phyloP scores from a whole-genome alignment of 257 asterid species.

The Coffea canephora region DNA sequence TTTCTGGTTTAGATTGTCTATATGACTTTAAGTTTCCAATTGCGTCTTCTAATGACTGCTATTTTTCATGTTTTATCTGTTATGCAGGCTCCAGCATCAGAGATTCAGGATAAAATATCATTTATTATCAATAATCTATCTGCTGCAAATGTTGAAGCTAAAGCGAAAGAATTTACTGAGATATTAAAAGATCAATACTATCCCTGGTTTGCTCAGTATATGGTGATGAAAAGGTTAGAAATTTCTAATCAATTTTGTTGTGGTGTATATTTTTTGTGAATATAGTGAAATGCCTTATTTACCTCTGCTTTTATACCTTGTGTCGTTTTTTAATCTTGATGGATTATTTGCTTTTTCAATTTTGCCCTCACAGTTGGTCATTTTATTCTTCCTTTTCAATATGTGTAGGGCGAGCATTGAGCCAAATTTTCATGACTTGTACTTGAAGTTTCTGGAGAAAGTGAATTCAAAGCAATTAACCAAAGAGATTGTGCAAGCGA shows the following conservation, averaged over 20 bases:
- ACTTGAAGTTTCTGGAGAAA: conserved; percentile 92
- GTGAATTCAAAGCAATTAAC: conserved; percentile 68
- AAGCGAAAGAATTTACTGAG: conserved; percentile 84
- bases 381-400: conserved; percentile 13
- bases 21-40: neutral
- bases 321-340: neutral
- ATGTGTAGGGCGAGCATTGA: conserved; percentile 89
- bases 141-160: conserved; percentile 75
- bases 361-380: conserved; percentile 7
- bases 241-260: neutral
- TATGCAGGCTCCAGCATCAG: conserved; percentile 87
- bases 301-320: neutral
- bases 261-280: neutral
- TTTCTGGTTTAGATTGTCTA: neutral
- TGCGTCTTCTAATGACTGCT: neutral
- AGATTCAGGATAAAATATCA: conserved; percentile 90
- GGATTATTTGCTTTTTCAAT: neutral
- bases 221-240: conserved; percentile 93
- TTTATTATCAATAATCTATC: conserved; percentile 83
- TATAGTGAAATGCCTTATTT: neutral
- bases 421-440: conserved; percentile 93
- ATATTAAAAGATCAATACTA: conserved; percentile 67
- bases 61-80: neutral
- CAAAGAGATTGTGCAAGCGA: conserved; percentile 76
- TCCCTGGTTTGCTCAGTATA: conserved; percentile 98